These are phyloP conservation scores for Betula pendula DNA, from an alignment of 306 rosid species.

Conservation along the genomic window DNA sequence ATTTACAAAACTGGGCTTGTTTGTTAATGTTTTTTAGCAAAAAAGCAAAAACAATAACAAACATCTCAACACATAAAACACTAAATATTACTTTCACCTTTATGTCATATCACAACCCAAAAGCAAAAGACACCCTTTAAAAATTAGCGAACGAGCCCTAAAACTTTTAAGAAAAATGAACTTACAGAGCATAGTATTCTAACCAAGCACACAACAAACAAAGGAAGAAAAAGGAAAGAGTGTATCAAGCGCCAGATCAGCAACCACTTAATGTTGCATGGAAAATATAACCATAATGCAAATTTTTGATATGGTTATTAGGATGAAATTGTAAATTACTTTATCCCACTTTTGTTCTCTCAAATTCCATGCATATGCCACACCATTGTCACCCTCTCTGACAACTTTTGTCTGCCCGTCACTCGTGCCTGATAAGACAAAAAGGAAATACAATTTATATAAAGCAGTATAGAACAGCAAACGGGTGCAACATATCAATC, in stretches of 20 bases:
- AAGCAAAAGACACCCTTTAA: too few species aligned
- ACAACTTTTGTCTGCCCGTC: constrained; percentile 92
- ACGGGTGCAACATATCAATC: neutral
- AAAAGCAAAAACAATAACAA: too few species aligned
- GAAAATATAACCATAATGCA: constrained; percentile 1
- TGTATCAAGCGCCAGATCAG: neutral
- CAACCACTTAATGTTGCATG: neutral
- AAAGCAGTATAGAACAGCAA: neutral
- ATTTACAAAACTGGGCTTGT: neutral
- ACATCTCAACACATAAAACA: too few species aligned
- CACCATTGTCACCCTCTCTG: constrained; percentile 97
- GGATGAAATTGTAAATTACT: constrained; percentile 46
- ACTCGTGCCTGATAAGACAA: constrained; percentile 68
- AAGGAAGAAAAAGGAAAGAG: neutral
- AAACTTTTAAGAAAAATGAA: neutral
- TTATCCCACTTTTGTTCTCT: constrained; percentile 88
- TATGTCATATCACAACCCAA: too few species aligned
- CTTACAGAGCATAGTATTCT: neutral
- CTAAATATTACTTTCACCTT: too few species aligned
- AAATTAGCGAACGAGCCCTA: neutral
- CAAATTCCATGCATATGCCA: constrained; percentile 91
- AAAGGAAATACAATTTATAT: constrained; percentile 9
- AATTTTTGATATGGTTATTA: constrained; percentile 19
- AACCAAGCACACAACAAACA: neutral
- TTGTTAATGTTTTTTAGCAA: too few species aligned